Evolutionary conservation across 2,329 filamentous ascomycete genomes (phyloP).

Genomic region (Lithohypha guttulata): DNA sequence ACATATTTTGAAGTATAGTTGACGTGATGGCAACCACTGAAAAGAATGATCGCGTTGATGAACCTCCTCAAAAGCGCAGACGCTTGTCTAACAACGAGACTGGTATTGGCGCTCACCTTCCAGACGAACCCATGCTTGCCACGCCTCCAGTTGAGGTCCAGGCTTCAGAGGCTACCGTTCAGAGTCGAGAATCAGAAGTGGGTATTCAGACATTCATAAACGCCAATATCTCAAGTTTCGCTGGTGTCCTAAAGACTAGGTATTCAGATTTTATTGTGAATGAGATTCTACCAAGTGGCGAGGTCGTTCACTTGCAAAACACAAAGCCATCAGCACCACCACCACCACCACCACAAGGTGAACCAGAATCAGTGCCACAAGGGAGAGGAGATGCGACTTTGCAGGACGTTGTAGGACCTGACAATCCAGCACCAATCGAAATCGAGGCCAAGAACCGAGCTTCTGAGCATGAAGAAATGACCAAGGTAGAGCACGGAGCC

Average conservation of each 20-base stretch:
- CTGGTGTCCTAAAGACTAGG: conserved; percentile 58
- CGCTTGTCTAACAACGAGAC: background rate
- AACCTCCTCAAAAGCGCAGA: background rate
- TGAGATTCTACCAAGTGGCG: conserved; percentile 66
- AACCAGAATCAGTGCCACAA: background rate
- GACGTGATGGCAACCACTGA: no score
- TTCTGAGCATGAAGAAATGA: background rate
- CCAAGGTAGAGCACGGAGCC: conserved; percentile 2
- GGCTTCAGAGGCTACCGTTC: background rate
- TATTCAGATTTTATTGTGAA: conserved; percentile 92
- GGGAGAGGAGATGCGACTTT: background rate
- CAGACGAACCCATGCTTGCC: background rate
- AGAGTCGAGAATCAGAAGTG: conserved; percentile 34
- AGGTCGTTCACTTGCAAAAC: conserved; percentile 59
- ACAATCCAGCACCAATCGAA: background rate
- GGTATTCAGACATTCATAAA: conserved; percentile 57
- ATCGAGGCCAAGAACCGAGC: conserved; percentile 2
- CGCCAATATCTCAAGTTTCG: conserved; percentile 47
- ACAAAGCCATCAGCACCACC: conserved; percentile 25
- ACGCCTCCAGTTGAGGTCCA: background rate
- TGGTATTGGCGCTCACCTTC: no score
- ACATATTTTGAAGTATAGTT: no score
- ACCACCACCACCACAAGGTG: conserved; percentile 2
- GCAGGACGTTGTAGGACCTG: conserved; percentile 7
- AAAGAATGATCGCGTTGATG: no score